These are phyloP conservation scores for Debaryomycetaceae sp. DNA, from an alignment of 1,139 yeast genomes.

Conservation along the genomic window DNA sequence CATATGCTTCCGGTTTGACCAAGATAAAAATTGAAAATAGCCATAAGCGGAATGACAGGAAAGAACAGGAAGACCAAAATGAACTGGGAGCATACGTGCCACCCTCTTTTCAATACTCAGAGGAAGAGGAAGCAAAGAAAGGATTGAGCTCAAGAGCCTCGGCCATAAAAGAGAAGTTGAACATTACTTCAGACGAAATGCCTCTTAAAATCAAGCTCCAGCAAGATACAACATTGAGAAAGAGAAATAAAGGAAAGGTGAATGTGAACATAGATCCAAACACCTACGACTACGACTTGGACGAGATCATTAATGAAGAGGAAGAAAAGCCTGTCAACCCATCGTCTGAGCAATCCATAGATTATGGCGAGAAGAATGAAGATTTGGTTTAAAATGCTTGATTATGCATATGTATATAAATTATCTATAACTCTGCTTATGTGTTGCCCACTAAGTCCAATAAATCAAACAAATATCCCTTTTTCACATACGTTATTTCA, in stretches of 20 bases:
- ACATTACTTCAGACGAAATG: conserved; percentile 36
- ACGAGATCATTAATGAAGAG: conserved; percentile 28
- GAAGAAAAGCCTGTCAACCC: conserved; percentile 19
- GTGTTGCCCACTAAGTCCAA: conserved; percentile 6
- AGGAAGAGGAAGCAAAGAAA: conserved; percentile 9
- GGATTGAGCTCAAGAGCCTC: conserved; percentile 20
- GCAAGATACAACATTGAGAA: conserved; percentile 15
- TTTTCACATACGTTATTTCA: conserved; percentile 22
- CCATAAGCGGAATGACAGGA: conserved; percentile 2
- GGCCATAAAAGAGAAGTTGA: conserved; percentile 29
- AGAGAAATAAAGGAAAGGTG: conserved; percentile 27
- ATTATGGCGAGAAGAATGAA: neutral
- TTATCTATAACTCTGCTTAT: neutral
- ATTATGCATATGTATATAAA: conserved; percentile 2
- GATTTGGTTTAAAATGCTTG: neutral
- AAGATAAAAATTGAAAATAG: conserved; percentile 22
- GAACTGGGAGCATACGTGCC: conserved; percentile 32
- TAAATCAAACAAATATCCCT: conserved; percentile 20
- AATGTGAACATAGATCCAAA: conserved; percentile 35
- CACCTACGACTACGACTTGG: conserved; percentile 30
- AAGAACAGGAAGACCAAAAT: conserved; percentile 2
- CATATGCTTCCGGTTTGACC: conserved; percentile 39
- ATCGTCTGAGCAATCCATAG: neutral
- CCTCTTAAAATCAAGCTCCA: conserved; percentile 36
- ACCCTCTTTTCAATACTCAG: conserved; percentile 31